Evolutionary conservation across 805 yeast species (phyloP), one percentile per base, ranked within the genome.

Genomic region (Spathaspora sp.): DNA sequence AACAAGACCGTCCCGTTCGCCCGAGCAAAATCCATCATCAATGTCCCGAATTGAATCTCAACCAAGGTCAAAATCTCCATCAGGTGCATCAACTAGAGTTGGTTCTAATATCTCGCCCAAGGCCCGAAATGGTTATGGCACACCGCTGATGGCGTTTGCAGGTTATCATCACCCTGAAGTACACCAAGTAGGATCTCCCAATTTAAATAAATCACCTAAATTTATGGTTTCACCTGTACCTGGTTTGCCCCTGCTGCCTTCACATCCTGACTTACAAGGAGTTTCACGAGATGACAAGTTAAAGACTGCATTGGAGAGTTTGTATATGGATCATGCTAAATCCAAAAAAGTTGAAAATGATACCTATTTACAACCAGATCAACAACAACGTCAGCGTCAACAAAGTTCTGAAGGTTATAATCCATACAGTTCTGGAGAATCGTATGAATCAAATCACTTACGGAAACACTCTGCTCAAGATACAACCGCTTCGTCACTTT

Each of bases 251-350:
- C 17, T 35, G 40, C 16, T n/a, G 16, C 40, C 40, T 14, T 35
- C 40, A 16, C 3, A 35, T 35, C 40, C 40, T 14, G 40, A 35
- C 3, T 31, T 45, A 45, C 40, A 31, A 31, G 38, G 17, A 31
- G 26, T 31, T 31, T 31, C 40, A 5, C 38, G 47, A n/a, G 47
- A 45, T 45, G 40, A 29, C 11, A 45, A 45, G 19, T 35, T 45
- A 17, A 28, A 29, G 17, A 18, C 4, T 35, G 47, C 47, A 17
- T 45, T 45, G 26, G 40, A 35, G 18, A 16, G 14, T 35, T 35
- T 35, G 8, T 16, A 35, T 14, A 12, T 16, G 18, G 40, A n/a
- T 14, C 16, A 35, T 16, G n/a, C 35, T 14, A 31, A 10, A 31
- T 31, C 35, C 35, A 31, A 10, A 8, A 31, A 10, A 3, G 4